A percentile compares a stretch with the other conserved stretches of the same genome.
Conservation (phyloP, 2,329 filamentous ascomycete species). For the Colletotrichum sp. region DNA sequence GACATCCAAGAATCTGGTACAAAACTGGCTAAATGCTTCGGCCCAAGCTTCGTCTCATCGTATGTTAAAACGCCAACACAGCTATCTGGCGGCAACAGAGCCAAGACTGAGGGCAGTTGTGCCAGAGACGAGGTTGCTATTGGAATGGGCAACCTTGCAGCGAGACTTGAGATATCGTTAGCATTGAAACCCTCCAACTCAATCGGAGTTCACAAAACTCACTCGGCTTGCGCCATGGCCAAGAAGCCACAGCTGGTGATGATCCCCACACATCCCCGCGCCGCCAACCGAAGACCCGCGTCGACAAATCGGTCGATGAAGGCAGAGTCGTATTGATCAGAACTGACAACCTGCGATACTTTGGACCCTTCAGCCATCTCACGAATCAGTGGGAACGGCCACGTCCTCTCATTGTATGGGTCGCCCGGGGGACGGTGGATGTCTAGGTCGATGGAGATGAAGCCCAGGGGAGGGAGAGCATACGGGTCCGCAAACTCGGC, state of each 20-base stretch:
- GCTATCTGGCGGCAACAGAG: slow-evolving; percentile 27
- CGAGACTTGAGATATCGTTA: slow-evolving; percentile 24
- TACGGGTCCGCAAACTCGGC: background rate
- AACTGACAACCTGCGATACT: slow-evolving; percentile 31
- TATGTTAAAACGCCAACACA: slow-evolving; percentile 37
- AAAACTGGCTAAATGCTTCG: slow-evolving; percentile 25
- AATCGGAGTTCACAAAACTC: background rate
- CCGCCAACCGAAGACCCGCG: slow-evolving; percentile 34
- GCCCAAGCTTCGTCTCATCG: slow-evolving; percentile 28
- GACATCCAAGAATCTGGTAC: slow-evolving; percentile 23
- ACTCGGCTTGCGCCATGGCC: slow-evolving; percentile 38
- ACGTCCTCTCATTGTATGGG: slow-evolving; percentile 37
- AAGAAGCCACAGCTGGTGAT: slow-evolving; percentile 45
- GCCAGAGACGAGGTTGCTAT: slow-evolving; percentile 39
- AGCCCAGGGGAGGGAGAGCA: slow-evolving; percentile 32
- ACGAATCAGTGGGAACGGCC: slow-evolving; percentile 41
- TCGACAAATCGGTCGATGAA: slow-evolving; percentile 39
- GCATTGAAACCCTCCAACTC: background rate
- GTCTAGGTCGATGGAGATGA: slow-evolving; percentile 38
- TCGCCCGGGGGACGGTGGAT: slow-evolving; percentile 40
- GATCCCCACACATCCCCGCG: slow-evolving; percentile 38
- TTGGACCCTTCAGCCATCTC: slow-evolving; percentile 34
- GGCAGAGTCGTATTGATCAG: slow-evolving; percentile 31
- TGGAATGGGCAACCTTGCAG: slow-evolving; percentile 36
- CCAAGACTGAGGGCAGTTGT: slow-evolving; percentile 35